Evolutionary conservation across 176 grass and related monocot genomes (phyloP).

Genomic region (Zea mays): DNA sequence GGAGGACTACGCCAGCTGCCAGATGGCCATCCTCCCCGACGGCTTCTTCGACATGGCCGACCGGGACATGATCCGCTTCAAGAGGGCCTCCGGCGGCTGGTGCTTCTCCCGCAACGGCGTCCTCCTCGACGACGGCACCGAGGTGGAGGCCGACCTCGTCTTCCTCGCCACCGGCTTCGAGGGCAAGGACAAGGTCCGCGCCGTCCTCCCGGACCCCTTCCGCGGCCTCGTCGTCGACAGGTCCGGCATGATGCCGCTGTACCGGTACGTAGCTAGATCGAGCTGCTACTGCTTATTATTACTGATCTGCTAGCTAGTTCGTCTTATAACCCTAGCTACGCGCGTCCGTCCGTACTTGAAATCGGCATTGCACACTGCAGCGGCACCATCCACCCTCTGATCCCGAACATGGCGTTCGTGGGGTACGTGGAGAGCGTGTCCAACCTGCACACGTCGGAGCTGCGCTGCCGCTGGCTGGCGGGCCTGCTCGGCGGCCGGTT

Average conservation of each 20-base stretch:
- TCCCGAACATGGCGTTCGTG: conserved; percentile 96
- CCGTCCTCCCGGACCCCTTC: conserved; percentile 70
- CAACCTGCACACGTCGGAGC: conserved; percentile 97
- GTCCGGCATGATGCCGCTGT: conserved; percentile 83
- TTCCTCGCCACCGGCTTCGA: conserved; percentile 96
- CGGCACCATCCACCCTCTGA: conserved; percentile 88
- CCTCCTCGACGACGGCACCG: conserved; percentile 64
- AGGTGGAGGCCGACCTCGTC: conserved; percentile 85
- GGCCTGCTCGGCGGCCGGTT: conserved; percentile 64
- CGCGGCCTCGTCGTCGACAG: conserved; percentile 54
- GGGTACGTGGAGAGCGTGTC: conserved; percentile 99
- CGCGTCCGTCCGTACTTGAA: too few species aligned
- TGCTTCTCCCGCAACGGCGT: conserved; percentile 78
- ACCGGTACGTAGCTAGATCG: conserved; percentile 45
- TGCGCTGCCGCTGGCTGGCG: conserved; percentile 85
- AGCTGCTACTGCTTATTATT: too few species aligned
- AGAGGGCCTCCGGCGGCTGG: conserved; percentile 52
- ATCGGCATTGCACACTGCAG: conserved; percentile 13
- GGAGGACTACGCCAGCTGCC: conserved; percentile 96
- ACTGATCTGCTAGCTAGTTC: too few species aligned
- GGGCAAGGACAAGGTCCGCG: conserved; percentile 81
- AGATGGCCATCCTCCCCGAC: conserved; percentile 95
- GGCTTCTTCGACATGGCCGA: conserved; percentile 94
- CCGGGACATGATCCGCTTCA: conserved; percentile 57
- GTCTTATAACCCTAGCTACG: too few species aligned